Percentiles rank a stretch among this genome's conserved stretches.
These are phyloP conservation scores for Lasiodiplodia theobromae DNA, from an alignment of 2,329 filamentous ascomycete species.

Conservation along the genomic window DNA sequence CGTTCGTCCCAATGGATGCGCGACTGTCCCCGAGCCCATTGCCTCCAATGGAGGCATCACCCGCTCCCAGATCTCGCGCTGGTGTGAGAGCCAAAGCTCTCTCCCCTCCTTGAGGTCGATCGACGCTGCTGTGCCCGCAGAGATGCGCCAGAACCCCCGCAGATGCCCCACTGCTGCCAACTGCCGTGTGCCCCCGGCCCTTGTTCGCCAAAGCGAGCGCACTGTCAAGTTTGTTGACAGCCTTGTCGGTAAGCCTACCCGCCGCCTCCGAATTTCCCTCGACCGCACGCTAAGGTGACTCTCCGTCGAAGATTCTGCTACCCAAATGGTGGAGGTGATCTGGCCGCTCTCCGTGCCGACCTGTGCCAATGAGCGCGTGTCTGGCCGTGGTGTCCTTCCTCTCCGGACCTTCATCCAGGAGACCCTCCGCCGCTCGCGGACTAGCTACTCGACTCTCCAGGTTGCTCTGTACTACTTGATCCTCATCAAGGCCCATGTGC, in stretches of 20 bases:
- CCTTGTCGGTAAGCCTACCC: constrained; percentile 83
- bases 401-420: constrained; percentile 97
- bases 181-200: constrained; percentile 71
- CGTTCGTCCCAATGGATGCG: constrained; percentile 37
- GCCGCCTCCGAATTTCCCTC: constrained; percentile 30
- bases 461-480: constrained; percentile 96
- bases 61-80: constrained; percentile 46
- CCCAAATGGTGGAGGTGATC: constrained; percentile 95
- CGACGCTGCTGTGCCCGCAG: constrained; percentile 62
- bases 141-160: constrained; percentile 69
- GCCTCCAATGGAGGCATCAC: constrained; percentile 35
- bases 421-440: constrained; percentile 90
- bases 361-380: constrained; percentile 68
- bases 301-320: constrained; percentile 82
- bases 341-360: constrained; percentile 90
- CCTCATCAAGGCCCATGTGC: constrained; percentile 89
- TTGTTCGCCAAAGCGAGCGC: constrained; percentile 87
- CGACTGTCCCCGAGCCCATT: constrained; percentile 37
- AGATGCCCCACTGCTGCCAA: constrained; percentile 63
- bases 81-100: constrained; percentile 38
- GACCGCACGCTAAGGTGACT: constrained; percentile 33
- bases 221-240: constrained; percentile 96
- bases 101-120: constrained; percentile 45
- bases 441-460: constrained; percentile 96
- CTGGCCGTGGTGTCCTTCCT: constrained; percentile 80